A percentile compares a stretch with the other conserved stretches of the same genome.
phyloP scores from a whole-genome alignment of 768 basidiomycete species.

The Lactifluus subvellereus region DNA sequence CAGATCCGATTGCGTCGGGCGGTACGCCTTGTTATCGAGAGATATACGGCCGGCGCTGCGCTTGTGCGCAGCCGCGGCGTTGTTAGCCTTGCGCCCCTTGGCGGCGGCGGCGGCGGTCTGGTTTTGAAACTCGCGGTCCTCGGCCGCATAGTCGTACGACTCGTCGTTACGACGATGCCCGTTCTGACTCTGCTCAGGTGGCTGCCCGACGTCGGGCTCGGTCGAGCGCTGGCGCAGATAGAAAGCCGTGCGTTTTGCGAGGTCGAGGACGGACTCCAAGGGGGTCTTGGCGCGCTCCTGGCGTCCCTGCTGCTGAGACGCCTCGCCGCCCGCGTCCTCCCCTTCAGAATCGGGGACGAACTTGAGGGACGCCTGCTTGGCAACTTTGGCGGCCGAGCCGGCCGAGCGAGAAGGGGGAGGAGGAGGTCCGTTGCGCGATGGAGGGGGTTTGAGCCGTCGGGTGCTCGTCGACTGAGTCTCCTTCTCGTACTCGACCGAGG shows the following conservation, averaged over 20 bases:
- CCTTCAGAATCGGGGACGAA: conserved; percentile 64
- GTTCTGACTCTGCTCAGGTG: conserved; percentile 20
- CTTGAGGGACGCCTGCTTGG: conserved; percentile 49
- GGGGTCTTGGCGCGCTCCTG: conserved; percentile 60
- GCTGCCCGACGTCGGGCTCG: conserved; percentile 40
- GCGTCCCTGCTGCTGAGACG: conserved; percentile 26
- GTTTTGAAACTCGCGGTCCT: conserved; percentile 58
- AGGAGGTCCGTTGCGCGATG: conserved; percentile 40
- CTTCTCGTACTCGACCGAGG: conserved; percentile 76
- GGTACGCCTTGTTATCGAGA: conserved; percentile 76
- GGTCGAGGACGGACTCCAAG: conserved; percentile 53
- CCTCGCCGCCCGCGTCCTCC: conserved; percentile 40
- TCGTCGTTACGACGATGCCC: conserved; percentile 28
- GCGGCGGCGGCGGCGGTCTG: conserved; percentile 6
- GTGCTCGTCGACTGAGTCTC: conserved; percentile 48
- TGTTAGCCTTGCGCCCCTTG: conserved; percentile 30
- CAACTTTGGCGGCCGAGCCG: conserved; percentile 34
- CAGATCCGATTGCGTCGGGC: conserved; percentile 56
- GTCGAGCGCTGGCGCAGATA: conserved; percentile 59
- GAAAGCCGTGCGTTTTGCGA: conserved; percentile 54
- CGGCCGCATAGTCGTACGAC: conserved; percentile 68
- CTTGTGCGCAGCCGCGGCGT: conserved; percentile 34
- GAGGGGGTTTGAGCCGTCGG: conserved; percentile 56
- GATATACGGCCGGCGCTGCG: conserved; percentile 53
- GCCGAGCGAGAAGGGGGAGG: conserved; percentile 29